Percentiles rank a stretch among this genome's conserved stretches.
Conservation (phyloP, 768 basidiomycete species). For the Auricularia cornea region DNA sequence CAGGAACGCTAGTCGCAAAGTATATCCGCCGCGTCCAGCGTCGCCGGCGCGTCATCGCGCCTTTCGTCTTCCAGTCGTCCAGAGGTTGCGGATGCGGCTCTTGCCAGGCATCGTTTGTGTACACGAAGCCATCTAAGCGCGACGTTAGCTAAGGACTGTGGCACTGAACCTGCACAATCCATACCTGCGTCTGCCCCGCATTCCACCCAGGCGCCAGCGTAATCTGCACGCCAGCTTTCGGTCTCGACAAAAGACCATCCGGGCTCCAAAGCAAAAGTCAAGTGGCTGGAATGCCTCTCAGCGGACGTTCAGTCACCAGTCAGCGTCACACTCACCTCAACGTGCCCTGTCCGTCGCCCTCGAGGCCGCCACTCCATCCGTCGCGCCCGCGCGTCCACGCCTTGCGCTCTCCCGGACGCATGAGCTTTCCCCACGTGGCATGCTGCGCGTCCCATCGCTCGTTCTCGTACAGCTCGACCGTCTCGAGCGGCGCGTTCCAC, state of each 20-base stretch:
- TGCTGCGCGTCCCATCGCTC: slow-evolving; percentile 45
- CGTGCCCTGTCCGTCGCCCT: slow-evolving; percentile 35
- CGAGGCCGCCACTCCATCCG: slow-evolving; percentile 55
- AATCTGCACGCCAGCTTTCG: slow-evolving; percentile 70
- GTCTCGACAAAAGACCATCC: slow-evolving; percentile 70
- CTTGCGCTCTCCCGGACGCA: slow-evolving; percentile 38
- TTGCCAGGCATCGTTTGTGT: slow-evolving; percentile 70
- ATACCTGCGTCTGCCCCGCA: slow-evolving; percentile 30
- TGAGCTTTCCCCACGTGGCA: slow-evolving; percentile 29
- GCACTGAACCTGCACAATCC: slow-evolving; percentile 1
- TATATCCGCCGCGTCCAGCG: slow-evolving; percentile 66
- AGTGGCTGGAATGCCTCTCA: slow-evolving; percentile 44
- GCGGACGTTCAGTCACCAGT: slow-evolving; percentile 5
- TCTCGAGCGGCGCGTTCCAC: slow-evolving; percentile 56
- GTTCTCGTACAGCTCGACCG: slow-evolving; percentile 77
- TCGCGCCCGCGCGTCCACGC: slow-evolving; percentile 68
- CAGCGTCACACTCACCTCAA: slow-evolving; percentile 47
- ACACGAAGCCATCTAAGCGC: slow-evolving; percentile 65
- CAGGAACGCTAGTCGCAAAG: too few relatives aligned
- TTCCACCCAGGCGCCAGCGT: slow-evolving; percentile 47
- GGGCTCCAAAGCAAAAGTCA: slow-evolving; percentile 67
- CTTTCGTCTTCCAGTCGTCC: slow-evolving; percentile 33
- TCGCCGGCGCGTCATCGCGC: slow-evolving; percentile 53
- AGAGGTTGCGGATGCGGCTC: slow-evolving; percentile 34
- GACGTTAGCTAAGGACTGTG: slow-evolving; percentile 3